A percentile compares a stretch with the other conserved stretches of the same genome.
Evolutionary conservation across 345 rosid genomes (phyloP).

Genomic region (Tarenaya hassleriana): DNA sequence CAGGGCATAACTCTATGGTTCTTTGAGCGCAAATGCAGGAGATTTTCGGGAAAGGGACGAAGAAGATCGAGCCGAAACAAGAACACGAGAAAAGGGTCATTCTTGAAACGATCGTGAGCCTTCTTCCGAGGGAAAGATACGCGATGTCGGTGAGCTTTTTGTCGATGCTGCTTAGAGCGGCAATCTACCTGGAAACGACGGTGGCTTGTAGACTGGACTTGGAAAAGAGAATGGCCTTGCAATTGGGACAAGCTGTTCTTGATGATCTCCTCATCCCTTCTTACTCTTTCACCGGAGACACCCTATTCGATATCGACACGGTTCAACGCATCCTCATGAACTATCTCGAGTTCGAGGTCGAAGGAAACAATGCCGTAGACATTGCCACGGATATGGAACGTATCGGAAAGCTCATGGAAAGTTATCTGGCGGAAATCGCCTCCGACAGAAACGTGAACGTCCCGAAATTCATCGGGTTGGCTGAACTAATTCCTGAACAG

Average conservation of each 20-base stretch:
- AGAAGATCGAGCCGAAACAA: conserved; percentile 63
- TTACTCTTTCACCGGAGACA: conserved; percentile 58
- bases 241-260: conserved; percentile 72
- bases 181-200: conserved; percentile 83
- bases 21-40: no score
- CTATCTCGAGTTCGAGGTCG: conserved; percentile 57
- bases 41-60: conserved; percentile 63
- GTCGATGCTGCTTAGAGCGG: conserved; percentile 78
- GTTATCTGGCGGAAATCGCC: conserved; percentile 79
- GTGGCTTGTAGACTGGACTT: conserved; percentile 90
- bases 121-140: conserved; percentile 75
- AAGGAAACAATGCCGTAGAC: conserved; percentile 43
- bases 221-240: conserved; percentile 80
- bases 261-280: conserved; percentile 87
- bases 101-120: conserved; percentile 81
- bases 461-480: conserved; percentile 52
- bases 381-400: conserved; percentile 55
- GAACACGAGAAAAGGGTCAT: conserved; percentile 89
- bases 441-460: conserved; percentile 62
- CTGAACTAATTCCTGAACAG: conserved; percentile 79
- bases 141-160: conserved; percentile 85
- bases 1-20: no score
- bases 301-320: conserved; percentile 74
- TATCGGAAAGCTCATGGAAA: conserved; percentile 88
- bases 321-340: conserved; percentile 69